Base-by-base conservation (phyloP, 2,329 filamentous ascomycete genomes). In the Lachnellula suecica region DNA sequence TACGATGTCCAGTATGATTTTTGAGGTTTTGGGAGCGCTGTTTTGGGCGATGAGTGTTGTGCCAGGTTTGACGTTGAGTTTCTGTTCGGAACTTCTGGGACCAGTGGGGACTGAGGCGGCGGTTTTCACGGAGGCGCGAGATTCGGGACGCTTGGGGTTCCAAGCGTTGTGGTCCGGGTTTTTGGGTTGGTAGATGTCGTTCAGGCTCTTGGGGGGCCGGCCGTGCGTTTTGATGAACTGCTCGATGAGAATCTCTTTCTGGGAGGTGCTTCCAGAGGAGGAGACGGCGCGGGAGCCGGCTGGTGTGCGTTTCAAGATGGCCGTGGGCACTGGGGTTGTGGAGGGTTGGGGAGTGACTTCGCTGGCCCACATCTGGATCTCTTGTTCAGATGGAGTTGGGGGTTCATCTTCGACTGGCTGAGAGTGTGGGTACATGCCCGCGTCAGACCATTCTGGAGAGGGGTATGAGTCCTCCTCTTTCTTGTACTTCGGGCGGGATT, bases 181-280 rank as follows among this genome's bases (percentile, higher is more conserved):
- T 2, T 60, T 62, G 2, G 62, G 63, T 42, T 65, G 61, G 15
- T 51, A 54, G n/a, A 60, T 42, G 20, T 59, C 58, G 24, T 54
- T 53, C 2, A 44, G n/a, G 13, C 8, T 15, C 31, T 51, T 59
- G 1, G 57, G 58, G 3, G 10, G 4, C 1, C 49, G 37, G 11
- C 53, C 58, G 47, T 60, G 44, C 3, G 24, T 31, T 31, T 51
- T 47, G 9, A 48, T 47, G 25, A 59, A 60, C 8, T 50, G 35
- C 13, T 53, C 31, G 13, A 55, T 44, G 15, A 61, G 40, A 9
- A 27, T n/a, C 19, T 37, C 31, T 34, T 44, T 47, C 29, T 34
- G 4, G 27, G 42, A 7, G 11, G 9, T 7, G 10, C 17, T 15
- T 15, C 7, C 37, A 17, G 29, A 27, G 11, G 25, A 13, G 23